Evolutionary conservation across 116 monocot species (phyloP), one percentile per base, ranked within the genome.

Genomic region (Dioscorea cayenensis): DNA sequence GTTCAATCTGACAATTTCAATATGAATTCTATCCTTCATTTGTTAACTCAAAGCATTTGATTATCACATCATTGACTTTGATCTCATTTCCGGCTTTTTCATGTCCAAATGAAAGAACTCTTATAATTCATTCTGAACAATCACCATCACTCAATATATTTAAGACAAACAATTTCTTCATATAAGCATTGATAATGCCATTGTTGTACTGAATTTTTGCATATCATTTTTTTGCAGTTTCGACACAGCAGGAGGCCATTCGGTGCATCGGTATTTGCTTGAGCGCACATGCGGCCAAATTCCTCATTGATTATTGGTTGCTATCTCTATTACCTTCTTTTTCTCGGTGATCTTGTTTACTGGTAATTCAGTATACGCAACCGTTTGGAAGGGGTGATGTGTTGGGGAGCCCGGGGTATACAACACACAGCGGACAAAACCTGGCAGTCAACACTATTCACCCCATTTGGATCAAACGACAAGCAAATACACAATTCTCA

Each of bases 201-300:
- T 32, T 32, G 32, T 2, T 32, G 32, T 62, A 20, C 62, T 62
- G 62, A 62, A 23, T 2, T 72, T 49, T 13, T 69, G 20, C 36
- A 12, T 70, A 2, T 66, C 28, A 29, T 67, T 19, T 77, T n/a
- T 64, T 61, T 25, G 50, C 81, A 94, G 94, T 86, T 29, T 49
- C 88, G 58, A 84, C 88, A 16, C 73, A 84, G 64, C 68, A 75
- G 75, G 51, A 61, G 37, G 77, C 67, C 49, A 28, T 81, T 25
- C 48, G 70, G 49, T 86, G 91, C 73, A 25, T 84, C 72, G 69
- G 43, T 36, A 67, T 83, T 29, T 83, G 81, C 80, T 86, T 81
- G 7, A 63, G 73, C 60, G 87, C 94, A 13, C 84, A 90, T 79
- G 60, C 71, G 37, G 76, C 77, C 64, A 94, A 86, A 75, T 82